Base-by-base conservation (phyloP, 1,284 basidiomycete species). In the Sanghuangporus baumii region DNA sequence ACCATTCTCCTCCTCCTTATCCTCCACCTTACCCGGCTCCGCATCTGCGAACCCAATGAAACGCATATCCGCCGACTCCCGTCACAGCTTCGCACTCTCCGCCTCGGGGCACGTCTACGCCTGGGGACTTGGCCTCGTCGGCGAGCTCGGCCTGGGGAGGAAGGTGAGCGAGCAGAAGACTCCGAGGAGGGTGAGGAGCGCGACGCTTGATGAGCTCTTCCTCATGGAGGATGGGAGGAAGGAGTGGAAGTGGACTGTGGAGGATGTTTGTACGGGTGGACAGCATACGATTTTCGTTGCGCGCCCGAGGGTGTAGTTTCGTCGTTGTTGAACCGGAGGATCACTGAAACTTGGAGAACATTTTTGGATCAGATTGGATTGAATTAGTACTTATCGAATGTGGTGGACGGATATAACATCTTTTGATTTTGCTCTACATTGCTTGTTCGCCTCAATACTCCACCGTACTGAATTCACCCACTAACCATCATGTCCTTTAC, bases 81-180 rank as follows among this genome's bases (percentile, higher is more conserved):
- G 82, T 26, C 80, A 82, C 71, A 82, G 79, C 65, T 71, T 85
- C 14, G 83, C 83, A 8, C 76, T 85, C 31, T 79, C 78, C 46
- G 73, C 72, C 16, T 76, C 76, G 16, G 82, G 81, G 1, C 78
- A 79, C 63, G 75, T 78, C 8, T 84, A 82, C 68, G 74, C 78
- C n/a, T 84, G 82, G 82, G 82, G 82, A 40, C 74, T 77, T 47
- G 81, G 81, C 12, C 75, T 75, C 69, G 73, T 57, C 71, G 75
- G 38, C 76, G 80, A 40, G 74, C 76, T 51, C 67, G 79, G 59
- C 73, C 79, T 60, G 69, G 78, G 69, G 14, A 62, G 76, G 43
- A 46, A 16, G 73, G 67, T 74, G 69, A 66, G 71, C 70, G 64
- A 56, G 36, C 63, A 66, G 60, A 58, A 59, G 34, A 64, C 64